A percentile compares a stretch with the other conserved stretches of the same genome.
phyloP scores from a whole-genome alignment of 148 eudicot species.

The Rhododendron ferrugineum region DNA sequence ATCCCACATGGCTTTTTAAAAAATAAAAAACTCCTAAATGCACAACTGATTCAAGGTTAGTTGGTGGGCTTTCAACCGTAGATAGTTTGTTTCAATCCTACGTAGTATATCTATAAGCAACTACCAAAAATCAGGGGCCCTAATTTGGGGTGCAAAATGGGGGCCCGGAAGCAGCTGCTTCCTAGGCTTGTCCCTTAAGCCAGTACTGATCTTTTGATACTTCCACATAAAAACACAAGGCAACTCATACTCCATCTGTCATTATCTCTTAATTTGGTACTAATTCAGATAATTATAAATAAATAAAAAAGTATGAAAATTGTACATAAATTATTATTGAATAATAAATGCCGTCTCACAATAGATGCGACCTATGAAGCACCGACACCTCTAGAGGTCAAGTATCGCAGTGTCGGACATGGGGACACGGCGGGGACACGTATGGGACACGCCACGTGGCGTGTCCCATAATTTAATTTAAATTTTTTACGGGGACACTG shows the following conservation, averaged over 20 bases:
- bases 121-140: background rate
- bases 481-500: too few species aligned
- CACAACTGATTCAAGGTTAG: background rate
- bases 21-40: background rate
- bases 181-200: background rate
- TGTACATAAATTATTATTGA: background rate
- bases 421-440: too few species aligned
- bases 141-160: background rate
- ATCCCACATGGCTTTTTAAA: background rate
- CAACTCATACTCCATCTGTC: background rate
- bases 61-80: background rate
- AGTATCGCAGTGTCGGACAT: too few species aligned
- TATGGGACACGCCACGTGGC: too few species aligned
- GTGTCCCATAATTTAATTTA: too few species aligned
- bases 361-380: background rate
- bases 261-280: background rate
- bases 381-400: too few species aligned
- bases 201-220: background rate
- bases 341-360: background rate
- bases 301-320: background rate
- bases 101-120: background rate
- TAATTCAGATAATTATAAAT: background rate
- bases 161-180: background rate
- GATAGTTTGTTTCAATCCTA: background rate
- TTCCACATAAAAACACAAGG: background rate